These are phyloP conservation scores for Solanum pennellii DNA, from an alignment of 257 asterid species.

Conservation along the genomic window DNA sequence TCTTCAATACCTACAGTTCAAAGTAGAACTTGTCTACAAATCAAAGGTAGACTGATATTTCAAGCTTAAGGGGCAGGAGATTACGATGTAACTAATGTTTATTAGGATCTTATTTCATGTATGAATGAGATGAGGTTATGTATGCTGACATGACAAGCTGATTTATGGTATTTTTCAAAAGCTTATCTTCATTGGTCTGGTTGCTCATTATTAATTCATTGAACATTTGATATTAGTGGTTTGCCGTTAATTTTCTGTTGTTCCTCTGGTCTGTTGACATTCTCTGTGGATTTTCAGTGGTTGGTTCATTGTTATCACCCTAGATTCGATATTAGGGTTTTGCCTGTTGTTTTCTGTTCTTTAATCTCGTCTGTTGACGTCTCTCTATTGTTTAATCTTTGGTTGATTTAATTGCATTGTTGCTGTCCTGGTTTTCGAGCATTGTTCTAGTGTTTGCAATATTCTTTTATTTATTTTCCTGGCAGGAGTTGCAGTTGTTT, in stretches of 20 bases:
- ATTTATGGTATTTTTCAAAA: neutral
- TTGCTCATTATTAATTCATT: neutral
- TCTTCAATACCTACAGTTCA: neutral
- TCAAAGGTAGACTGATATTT: neutral
- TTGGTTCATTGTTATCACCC: neutral
- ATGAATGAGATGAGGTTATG: neutral
- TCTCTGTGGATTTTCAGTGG: neutral
- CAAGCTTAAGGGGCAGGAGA: neutral
- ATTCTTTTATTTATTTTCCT: neutral
- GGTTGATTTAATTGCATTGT: neutral
- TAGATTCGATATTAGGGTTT: neutral
- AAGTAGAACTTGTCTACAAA: neutral
- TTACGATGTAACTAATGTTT: neutral
- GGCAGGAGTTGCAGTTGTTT: neutral
- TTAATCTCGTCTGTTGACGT: neutral
- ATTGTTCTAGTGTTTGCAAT: neutral
- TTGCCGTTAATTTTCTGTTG: neutral
- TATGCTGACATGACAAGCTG: neutral
- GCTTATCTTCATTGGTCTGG: neutral
- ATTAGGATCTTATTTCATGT: neutral
- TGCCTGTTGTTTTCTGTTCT: neutral
- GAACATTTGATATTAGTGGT: neutral
- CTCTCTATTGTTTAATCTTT: neutral
- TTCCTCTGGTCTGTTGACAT: neutral
- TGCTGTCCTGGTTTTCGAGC: neutral